These are phyloP conservation scores for Fusarium tuaranense DNA, from an alignment of 2,329 filamentous ascomycete species.

Conservation along the genomic window DNA sequence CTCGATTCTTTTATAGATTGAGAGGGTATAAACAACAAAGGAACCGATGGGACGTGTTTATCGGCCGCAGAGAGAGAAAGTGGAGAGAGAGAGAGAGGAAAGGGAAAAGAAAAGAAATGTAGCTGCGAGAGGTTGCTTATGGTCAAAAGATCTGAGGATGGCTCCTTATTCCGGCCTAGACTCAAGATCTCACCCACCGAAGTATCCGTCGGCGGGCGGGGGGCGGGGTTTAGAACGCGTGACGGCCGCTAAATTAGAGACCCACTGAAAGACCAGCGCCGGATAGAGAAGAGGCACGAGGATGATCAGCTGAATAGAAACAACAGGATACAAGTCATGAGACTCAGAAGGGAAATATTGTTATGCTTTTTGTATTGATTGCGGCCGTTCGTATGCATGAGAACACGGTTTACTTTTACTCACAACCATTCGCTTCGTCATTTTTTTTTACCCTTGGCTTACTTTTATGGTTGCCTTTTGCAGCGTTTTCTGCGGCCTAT, in stretches of 20 bases:
- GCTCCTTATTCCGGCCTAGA: conserved; percentile 7
- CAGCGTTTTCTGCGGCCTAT: not conserved
- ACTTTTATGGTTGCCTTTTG: not conserved
- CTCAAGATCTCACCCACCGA: conserved; percentile 24
- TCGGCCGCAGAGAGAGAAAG: not conserved
- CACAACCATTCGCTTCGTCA: not conserved
- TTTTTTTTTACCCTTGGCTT: not conserved
- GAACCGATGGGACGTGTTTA: not conserved
- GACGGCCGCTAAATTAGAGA: conserved; percentile 19
- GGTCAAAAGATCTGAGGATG: conserved; percentile 15
- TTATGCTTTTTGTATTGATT: conserved; percentile 10
- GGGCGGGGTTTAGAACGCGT: conserved; percentile 27
- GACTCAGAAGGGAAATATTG: not conserved
- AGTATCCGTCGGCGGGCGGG: conserved; percentile 39
- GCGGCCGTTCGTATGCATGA: not conserved
- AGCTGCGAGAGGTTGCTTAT: conserved; percentile 2
- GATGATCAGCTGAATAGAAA: conserved; percentile 30
- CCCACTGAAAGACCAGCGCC: not conserved
- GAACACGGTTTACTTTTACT: not conserved
- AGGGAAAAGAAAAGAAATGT: not conserved
- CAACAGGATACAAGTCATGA: not conserved
- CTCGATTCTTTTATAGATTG: not conserved
- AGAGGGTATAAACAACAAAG: not conserved
- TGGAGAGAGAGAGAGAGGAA: conserved; percentile 1
- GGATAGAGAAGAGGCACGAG: not conserved